Conservation (phyloP, 345 rosid species). For the Syzygium aqueum region DNA sequence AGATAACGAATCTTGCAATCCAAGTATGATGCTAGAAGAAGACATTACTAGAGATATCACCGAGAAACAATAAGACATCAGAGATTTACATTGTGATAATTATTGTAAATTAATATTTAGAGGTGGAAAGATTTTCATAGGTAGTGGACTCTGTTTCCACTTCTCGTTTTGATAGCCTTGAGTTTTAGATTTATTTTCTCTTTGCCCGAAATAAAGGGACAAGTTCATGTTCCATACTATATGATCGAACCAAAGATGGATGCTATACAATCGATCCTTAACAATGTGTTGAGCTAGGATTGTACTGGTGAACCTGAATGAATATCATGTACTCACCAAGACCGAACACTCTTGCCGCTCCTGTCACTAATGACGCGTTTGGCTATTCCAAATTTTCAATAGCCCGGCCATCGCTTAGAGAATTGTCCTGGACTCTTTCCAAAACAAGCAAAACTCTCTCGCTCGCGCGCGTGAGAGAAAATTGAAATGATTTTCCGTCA, state of each 20-base stretch:
- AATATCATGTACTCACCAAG: not conserved
- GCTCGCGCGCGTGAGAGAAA: not conserved
- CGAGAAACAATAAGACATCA: too few relatives aligned
- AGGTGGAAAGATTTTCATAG: not conserved
- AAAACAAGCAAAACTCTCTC: not conserved
- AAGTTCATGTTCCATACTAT: not conserved
- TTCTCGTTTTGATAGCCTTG: not conserved
- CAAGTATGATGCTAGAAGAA: too few relatives aligned
- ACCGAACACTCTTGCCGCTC: not conserved
- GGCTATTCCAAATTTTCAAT: not conserved
- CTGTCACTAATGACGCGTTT: not conserved
- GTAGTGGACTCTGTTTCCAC: not conserved
- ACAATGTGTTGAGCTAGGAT: not conserved
- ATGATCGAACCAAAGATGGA: not conserved
- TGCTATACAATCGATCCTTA: not conserved
- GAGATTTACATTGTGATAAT: too few relatives aligned
- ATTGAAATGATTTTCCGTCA: not conserved
- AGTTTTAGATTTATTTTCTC: not conserved
- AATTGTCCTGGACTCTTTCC: not conserved
- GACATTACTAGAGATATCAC: too few relatives aligned
- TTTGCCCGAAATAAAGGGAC: not conserved
- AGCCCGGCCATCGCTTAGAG: not conserved
- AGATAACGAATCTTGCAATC: too few relatives aligned
- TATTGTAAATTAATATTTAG: not conserved
- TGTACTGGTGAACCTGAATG: not conserved